A percentile compares a stretch with the other conserved stretches of the same genome.
Conservation (phyloP, 495 filamentous ascomycete species). For the Bacidia gigantensis region DNA sequence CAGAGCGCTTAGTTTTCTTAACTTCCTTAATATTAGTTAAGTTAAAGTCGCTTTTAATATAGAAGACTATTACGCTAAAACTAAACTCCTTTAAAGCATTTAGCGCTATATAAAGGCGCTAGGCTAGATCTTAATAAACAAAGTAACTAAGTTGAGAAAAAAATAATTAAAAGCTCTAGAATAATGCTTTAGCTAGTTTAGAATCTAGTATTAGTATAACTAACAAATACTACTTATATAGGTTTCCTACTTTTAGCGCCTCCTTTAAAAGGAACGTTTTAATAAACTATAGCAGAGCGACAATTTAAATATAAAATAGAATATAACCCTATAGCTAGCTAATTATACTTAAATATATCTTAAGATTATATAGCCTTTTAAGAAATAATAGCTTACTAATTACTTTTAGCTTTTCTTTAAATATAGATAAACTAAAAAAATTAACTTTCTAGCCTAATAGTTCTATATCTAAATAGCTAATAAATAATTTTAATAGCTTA, state of each 20-base stretch:
- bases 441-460: not conserved
- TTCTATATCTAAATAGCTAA: not conserved
- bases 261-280: not conserved
- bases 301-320: not conserved
- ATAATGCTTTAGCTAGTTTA: not conserved
- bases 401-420: not conserved
- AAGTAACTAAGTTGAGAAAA: not conserved
- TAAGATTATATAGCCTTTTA: not conserved
- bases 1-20: not conserved
- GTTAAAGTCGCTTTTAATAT: not conserved
- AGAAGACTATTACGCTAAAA: not conserved
- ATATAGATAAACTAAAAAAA: not conserved
- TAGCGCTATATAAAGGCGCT: not conserved
- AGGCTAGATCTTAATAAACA: not conserved
- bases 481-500: not conserved
- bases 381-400: not conserved
- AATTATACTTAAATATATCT: not conserved
- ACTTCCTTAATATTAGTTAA: not conserved
- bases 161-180: not conserved
- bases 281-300: not conserved
- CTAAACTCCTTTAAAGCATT: not conserved
- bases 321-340: not conserved
- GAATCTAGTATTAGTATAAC: not conserved
- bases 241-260: not conserved
- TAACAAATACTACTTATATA: not conserved